Conservation (phyloP, 768 basidiomycete species). For the Tulasnella sp. region DNA sequence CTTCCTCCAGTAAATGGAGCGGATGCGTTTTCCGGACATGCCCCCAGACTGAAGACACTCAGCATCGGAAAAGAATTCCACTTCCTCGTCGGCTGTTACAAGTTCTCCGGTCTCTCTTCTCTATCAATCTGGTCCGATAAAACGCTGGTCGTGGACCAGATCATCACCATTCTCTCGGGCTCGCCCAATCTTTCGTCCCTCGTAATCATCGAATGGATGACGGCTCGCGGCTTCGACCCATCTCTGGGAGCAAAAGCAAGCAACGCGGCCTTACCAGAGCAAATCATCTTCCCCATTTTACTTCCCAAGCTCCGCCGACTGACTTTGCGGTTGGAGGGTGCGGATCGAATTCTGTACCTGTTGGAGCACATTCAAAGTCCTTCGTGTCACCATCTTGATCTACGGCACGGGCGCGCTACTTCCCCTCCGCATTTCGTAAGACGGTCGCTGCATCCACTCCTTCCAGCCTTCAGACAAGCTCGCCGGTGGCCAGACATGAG, state of each 20-base stretch:
- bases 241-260: not conserved
- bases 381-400: not conserved
- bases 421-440: not conserved
- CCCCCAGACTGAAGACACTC: not conserved
- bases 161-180: not conserved
- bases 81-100: not conserved
- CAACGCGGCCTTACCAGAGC: not conserved
- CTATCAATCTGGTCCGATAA: not conserved
- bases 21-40: not conserved
- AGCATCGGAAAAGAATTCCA: not conserved
- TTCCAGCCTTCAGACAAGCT: not conserved
- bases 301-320: not conserved
- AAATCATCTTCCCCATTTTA: not conserved
- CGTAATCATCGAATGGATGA: not conserved
- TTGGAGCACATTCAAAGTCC: not conserved
- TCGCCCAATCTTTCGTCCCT: not conserved
- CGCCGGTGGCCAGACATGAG: not conserved
- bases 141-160: not conserved
- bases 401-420: not conserved
- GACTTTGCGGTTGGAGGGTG: not conserved
- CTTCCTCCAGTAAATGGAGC: not conserved
- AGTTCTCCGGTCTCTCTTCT: not conserved
- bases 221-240: not conserved
- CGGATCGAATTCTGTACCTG: not conserved
- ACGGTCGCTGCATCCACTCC: not conserved